phyloP scores from a whole-genome alignment of 2,329 filamentous ascomycete genomes.

The Mycosphaerella arachidis region DNA sequence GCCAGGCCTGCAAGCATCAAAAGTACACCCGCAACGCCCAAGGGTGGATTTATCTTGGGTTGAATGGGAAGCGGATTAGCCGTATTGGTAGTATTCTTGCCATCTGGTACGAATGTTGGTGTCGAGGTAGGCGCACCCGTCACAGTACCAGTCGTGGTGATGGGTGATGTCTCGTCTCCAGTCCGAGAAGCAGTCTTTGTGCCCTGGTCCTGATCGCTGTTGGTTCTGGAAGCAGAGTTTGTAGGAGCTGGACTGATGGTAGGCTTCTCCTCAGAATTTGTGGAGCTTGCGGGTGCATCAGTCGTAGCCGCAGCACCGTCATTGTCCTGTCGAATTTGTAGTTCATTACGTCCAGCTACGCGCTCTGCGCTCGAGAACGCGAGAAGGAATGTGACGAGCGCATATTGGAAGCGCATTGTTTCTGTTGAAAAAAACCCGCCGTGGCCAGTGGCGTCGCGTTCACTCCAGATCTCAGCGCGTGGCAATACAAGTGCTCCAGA shows the following conservation, averaged over 20 bases:
- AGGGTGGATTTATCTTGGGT: slow-evolving; percentile 73
- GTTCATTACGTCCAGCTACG: slow-evolving; percentile 6
- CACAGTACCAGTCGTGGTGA: slow-evolving; percentile 1
- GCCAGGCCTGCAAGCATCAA: slow-evolving; percentile 67
- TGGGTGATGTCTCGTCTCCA: not conserved
- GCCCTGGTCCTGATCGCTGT: not conserved
- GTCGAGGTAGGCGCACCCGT: not conserved
- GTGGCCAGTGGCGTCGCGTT: not conserved
- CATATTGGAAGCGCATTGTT: slow-evolving; percentile 12
- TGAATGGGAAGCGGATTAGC: slow-evolving; percentile 57
- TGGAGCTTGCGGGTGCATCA: slow-evolving; percentile 1
- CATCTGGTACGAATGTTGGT: not conserved
- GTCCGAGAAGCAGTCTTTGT: not conserved
- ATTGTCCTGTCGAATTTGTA: slow-evolving; percentile 7
- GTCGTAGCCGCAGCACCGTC: slow-evolving; percentile 4
- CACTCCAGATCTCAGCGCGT: slow-evolving; percentile 1
- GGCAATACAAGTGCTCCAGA: not conserved
- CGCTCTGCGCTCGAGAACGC: slow-evolving; percentile 10
- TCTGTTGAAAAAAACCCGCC: not conserved
- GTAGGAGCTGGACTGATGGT: not conserved
- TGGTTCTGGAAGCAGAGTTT: not conserved
- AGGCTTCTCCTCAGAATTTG: not conserved
- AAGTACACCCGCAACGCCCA: slow-evolving; percentile 72
- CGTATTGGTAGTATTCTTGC: not conserved
- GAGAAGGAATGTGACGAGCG: slow-evolving; percentile 10